Base-by-base conservation (phyloP, 441 rosid species). In the Euphorbia schlechtendalii region DNA sequence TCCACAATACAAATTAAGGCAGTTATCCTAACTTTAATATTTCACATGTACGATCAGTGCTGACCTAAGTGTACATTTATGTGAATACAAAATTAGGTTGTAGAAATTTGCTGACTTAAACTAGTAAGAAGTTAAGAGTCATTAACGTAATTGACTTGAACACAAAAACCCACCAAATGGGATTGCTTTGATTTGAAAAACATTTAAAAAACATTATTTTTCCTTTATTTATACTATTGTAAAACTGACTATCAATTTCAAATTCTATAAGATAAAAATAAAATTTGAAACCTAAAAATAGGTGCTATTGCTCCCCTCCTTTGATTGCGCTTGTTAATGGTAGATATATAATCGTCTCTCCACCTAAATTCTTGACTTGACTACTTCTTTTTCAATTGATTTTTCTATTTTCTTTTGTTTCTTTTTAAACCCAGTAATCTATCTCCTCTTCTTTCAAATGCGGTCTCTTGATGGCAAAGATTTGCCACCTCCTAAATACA, bases 361-460 rank as follows among this genome's bases (percentile, higher is more conserved):
- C n/a, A n/a, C n/a, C n/a, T n/a, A n/a, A n/a, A n/a, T n/a, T n/a
- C 6, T 45, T 43, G 18, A 46, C 3, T 20, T 45, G 14, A 10
- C 36, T 20, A 8, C 27, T 55, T 9, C 64, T 10, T n/a, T n/a
- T n/a, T n/a, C n/a, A n/a, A n/a, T n/a, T n/a, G n/a, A n/a, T n/a
- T n/a, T n/a, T n/a, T n/a, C n/a, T n/a, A n/a, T 65, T 46, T 34
- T 61, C 41, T 46, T 11, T 8, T 10, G 40, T 10, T 38, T 21
- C 11, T 13, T 12, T 17, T 25, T 36, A 10, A 56, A 14, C 20
- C 40, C 18, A 56, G 0, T 8, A 0, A 6, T 56, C 8, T 17
- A 21, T 15, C 40, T 56, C 20, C 12, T 14, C n/a, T 17, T 56
- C 32, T 18, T 56, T 32, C 60, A 71, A 56, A 85, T 85, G 88